A percentile compares a stretch with the other conserved stretches of the same genome.
These are phyloP conservation scores for Barnettozyma botsteinii DNA, from an alignment of 805 yeast genomes.

Conservation along the genomic window DNA sequence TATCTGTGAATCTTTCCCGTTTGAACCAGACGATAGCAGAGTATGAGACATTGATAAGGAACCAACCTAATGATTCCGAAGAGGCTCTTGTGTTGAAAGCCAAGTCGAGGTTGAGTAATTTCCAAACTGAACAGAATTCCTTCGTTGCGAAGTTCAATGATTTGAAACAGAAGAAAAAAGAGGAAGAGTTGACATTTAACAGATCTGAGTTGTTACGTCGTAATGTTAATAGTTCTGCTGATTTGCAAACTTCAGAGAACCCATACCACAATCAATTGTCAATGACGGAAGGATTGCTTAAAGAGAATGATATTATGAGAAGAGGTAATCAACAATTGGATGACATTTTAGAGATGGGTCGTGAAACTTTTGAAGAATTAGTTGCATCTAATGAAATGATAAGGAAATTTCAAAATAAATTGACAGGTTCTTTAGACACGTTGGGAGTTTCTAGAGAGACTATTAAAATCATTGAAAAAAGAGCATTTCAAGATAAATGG, in stretches of 20 bases:
- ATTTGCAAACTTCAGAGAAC: conserved; percentile 12
- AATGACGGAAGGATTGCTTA: conserved; percentile 48
- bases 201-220: conserved; percentile 42
- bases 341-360: conserved; percentile 86
- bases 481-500: conserved; percentile 83
- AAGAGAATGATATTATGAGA: conserved; percentile 58
- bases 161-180: conserved; percentile 32
- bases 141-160: conserved; percentile 29
- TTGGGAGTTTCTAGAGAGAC: conserved; percentile 86
- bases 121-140: conserved; percentile 37
- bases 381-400: conserved; percentile 78
- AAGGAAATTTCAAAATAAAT: conserved; percentile 50
- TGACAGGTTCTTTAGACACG: conserved; percentile 67
- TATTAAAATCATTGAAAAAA: conserved; percentile 67
- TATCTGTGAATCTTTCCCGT: conserved; percentile 74
- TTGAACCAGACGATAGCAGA: conserved; percentile 72
- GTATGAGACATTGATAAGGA: conserved; percentile 34
- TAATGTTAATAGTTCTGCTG: conserved; percentile 18
- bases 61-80: background rate
- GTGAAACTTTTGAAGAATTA: conserved; percentile 76
- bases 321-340: conserved; percentile 81
- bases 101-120: conserved; percentile 52
- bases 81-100: conserved; percentile 33
- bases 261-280: conserved; percentile 32
- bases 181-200: conserved; percentile 32